Conservation (phyloP, 805 yeast genomes). For the Suhomyces pyralidae region DNA sequence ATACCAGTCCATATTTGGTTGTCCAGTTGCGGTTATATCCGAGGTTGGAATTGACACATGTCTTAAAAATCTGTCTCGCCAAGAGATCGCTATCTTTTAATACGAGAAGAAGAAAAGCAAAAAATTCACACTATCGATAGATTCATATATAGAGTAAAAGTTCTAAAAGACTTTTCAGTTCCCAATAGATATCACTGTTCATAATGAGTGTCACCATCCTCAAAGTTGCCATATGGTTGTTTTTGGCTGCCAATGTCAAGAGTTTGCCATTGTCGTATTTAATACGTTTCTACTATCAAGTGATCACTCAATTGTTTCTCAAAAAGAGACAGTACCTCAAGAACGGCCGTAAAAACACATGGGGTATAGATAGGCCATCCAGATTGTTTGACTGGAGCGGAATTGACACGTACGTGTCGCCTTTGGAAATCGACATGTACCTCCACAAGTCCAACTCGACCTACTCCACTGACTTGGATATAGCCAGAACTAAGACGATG, state of each 20-base stretch:
- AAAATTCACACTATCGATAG: neutral
- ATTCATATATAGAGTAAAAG: neutral
- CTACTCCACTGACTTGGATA: slow-evolving; percentile 77
- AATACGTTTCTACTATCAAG: slow-evolving; percentile 55
- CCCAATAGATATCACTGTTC: neutral
- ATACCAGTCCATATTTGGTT: neutral
- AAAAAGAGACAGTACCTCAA: slow-evolving; percentile 24
- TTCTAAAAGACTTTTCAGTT: neutral
- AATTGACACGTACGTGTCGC: slow-evolving; percentile 58
- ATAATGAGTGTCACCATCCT: neutral
- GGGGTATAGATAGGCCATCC: slow-evolving; percentile 25
- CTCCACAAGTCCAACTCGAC: slow-evolving; percentile 86
- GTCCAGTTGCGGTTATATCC: neutral
- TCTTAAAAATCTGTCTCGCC: neutral
- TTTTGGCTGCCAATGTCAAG: slow-evolving; percentile 50
- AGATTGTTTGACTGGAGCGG: slow-evolving; percentile 42
- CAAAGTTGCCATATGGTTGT: slow-evolving; percentile 7
- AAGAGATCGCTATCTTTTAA: neutral
- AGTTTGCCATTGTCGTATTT: slow-evolving; percentile 66
- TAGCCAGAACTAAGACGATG: slow-evolving; percentile 67
- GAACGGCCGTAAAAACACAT: slow-evolving; percentile 27
- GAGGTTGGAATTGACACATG: neutral
- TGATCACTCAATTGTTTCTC: slow-evolving; percentile 37
- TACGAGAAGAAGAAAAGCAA: neutral
- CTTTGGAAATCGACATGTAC: slow-evolving; percentile 81